These are phyloP conservation scores for Carex parvula DNA, from an alignment of 176 grass and related monocot genomes.

Conservation along the genomic window DNA sequence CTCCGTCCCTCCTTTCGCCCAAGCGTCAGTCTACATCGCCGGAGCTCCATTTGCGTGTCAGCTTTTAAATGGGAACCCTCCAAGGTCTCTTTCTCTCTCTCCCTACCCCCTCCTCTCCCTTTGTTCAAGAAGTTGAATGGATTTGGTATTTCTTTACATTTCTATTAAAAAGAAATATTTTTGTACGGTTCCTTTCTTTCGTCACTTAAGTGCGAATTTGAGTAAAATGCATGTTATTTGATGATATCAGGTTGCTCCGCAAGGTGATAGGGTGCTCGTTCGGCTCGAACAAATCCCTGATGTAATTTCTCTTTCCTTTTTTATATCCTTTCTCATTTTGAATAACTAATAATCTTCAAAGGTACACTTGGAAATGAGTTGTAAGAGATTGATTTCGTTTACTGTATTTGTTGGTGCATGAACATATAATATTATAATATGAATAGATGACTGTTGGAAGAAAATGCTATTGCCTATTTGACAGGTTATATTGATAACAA, in stretches of 20 bases:
- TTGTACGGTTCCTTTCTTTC: constrained; percentile 15
- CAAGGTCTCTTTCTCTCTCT: constrained; percentile 31
- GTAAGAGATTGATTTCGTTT: background rate
- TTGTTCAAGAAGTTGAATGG: background rate
- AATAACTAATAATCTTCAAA: background rate
- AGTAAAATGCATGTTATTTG: background rate
- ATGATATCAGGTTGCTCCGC: constrained; percentile 57
- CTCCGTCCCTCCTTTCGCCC: constrained; percentile 27
- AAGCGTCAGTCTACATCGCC: constrained; percentile 17
- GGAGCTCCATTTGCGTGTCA: constrained; percentile 35
- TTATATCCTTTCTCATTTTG: background rate
- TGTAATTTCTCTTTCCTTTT: constrained; percentile 29
- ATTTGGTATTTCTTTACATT: background rate
- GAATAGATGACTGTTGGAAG: background rate
- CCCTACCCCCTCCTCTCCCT: too few species aligned
- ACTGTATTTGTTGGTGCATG: background rate
- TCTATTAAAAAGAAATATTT: background rate
- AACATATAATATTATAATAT: background rate
- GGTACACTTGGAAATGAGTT: background rate
- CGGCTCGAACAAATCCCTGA: constrained; percentile 83
- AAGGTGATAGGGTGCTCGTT: constrained; percentile 78
- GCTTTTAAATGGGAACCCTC: constrained; percentile 72
- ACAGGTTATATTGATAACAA: background rate
- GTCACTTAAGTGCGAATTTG: background rate
- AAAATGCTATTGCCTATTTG: background rate